Conservation (phyloP, 805 yeast species). For the Zygosaccharomyces gambellarensis region DNA sequence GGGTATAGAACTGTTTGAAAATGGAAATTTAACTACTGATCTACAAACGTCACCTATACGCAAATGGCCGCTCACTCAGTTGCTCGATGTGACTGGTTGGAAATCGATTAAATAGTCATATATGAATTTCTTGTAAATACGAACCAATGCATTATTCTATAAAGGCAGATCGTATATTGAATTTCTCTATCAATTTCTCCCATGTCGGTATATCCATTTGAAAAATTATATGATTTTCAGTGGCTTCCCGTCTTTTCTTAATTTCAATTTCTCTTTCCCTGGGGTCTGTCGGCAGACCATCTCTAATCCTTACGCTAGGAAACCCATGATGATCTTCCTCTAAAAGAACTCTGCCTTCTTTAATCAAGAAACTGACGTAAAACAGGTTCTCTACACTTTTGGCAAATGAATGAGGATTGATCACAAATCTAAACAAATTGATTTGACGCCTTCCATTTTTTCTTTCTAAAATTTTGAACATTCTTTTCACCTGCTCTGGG, state of each 20-base stretch:
- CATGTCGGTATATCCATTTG: conserved; percentile 65
- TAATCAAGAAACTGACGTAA: conserved; percentile 71
- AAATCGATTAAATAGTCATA: conserved; percentile 5
- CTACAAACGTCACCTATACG: conserved; percentile 59
- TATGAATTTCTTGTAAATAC: not conserved
- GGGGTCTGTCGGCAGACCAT: conserved; percentile 27
- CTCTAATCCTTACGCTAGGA: conserved; percentile 39
- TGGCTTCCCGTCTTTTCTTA: conserved; percentile 27
- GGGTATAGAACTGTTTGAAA: conserved; percentile 80
- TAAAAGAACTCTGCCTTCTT: conserved; percentile 61
- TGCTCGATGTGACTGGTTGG: conserved; percentile 53
- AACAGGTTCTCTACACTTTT: conserved; percentile 83
- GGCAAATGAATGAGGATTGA: conserved; percentile 72
- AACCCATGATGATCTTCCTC: conserved; percentile 48
- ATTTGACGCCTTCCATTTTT: conserved; percentile 40
- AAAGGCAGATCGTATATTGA: conserved; percentile 52
- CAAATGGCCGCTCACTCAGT: conserved; percentile 74
- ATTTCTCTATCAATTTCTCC: conserved; percentile 50
- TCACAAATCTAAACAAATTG: conserved; percentile 58
- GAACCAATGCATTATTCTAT: conserved; percentile 23
- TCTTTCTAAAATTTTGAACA: conserved; percentile 40
- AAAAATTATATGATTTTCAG: conserved; percentile 62
- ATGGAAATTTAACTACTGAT: conserved; percentile 39
- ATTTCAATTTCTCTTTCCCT: conserved; percentile 23
- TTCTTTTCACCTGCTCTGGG: conserved; percentile 54